Base-by-base conservation (phyloP, 345 rosid species). In the Eutrema yunnanense region DNA sequence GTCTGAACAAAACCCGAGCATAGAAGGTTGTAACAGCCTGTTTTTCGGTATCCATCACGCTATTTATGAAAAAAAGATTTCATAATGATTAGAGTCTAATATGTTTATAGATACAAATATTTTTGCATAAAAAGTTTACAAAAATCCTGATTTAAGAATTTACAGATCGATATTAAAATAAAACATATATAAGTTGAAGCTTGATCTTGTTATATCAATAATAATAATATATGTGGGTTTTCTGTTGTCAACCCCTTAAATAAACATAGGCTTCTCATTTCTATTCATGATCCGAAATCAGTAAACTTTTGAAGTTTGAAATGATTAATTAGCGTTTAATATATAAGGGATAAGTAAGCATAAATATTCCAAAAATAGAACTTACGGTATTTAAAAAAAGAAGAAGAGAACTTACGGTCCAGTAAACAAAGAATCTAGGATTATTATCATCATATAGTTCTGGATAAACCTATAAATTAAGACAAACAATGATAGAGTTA, bases 1-100 rank as follows among this genome's bases (percentile, higher is more conserved):
- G 79, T 83, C 10, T 88, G 90, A 82, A 88, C 82, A 70, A 88
- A 86, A 54, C 94, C 94, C 8, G 86, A 78, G 71, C 94, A 88
- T 0, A 82, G 76, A 8, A 84, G 85, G 77, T 88, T 88, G 75
- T 88, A 88, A 79, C 94, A 88, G 0, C 89, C 90, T 9, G 90
- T 86, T 46, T 78, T 83, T 81, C 70, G 80, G 50, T 88, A 88
- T 10, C 87, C 88, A 83, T 84, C 86, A 13, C 84, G 71, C 91
- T 86, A 76, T 74, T 33, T 48, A 12, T 34, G 34, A 3, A 5
- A 34, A 43, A 53, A 14, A 9, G 3, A 36, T 44, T 16, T 56
- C 19, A 14, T 19, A 47, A 47, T 34, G 42, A 63, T 16, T 63
- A 46, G 48, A 30, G 29, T 56, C 43, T 56, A 14, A 11, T 56